These are phyloP conservation scores for Thelonectria olida DNA, from an alignment of 2,329 filamentous ascomycete genomes.

Conservation along the genomic window DNA sequence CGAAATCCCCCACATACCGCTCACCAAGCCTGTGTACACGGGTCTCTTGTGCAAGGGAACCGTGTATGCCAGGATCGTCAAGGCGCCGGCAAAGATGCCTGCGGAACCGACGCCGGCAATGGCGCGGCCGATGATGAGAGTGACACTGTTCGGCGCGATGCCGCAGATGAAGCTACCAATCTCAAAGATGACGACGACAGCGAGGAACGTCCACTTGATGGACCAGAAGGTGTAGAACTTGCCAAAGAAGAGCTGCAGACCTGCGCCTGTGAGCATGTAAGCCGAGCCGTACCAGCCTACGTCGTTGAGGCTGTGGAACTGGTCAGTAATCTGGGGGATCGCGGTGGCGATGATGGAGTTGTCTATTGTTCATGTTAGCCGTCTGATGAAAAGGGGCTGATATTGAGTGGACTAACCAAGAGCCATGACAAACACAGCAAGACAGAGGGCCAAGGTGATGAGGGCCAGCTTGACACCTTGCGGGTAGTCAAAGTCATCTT, in stretches of 20 bases:
- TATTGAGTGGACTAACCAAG: conserved; percentile 39
- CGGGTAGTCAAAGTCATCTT: conserved; percentile 31
- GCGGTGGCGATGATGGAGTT: conserved; percentile 55
- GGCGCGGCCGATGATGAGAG: conserved; percentile 48
- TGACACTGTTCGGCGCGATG: conserved; percentile 42
- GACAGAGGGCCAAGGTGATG: conserved; percentile 49
- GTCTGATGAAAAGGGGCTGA: too few species aligned
- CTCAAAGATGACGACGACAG: conserved; percentile 52
- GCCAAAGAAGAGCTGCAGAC: conserved; percentile 51
- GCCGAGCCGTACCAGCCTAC: conserved; percentile 61
- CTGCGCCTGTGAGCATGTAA: conserved; percentile 52
- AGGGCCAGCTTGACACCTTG: conserved; percentile 41
- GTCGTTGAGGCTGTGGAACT: conserved; percentile 55
- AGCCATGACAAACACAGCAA: conserved; percentile 53
- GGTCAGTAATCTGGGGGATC: conserved; percentile 54
- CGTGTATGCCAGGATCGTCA: conserved; percentile 52
- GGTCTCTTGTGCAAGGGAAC: conserved; percentile 46
- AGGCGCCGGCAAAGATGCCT: conserved; percentile 56
- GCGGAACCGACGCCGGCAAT: conserved; percentile 53
- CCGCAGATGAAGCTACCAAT: conserved; percentile 54
- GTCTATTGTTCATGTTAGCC: conserved; percentile 36
- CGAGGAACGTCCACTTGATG: conserved; percentile 53
- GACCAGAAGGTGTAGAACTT: conserved; percentile 57
- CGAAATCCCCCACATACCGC: conserved; percentile 58
- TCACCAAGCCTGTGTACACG: conserved; percentile 48